Base-by-base conservation (phyloP, 1,284 basidiomycete genomes). In the Coriolopsis trogii region DNA sequence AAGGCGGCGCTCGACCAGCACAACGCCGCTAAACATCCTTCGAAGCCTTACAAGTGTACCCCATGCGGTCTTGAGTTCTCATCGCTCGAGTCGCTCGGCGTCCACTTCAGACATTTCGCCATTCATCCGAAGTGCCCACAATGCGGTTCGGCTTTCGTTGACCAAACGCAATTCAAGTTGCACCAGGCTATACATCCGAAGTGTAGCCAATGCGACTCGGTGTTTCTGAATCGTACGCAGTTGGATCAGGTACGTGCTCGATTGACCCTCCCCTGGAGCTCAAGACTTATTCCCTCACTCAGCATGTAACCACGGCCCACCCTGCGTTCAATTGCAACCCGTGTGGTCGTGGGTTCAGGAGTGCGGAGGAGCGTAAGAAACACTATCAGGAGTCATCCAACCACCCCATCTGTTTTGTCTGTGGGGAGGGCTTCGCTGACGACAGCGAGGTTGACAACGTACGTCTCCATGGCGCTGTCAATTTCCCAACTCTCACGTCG, bases 321-420 rank as follows among this genome's bases (percentile, higher is more conserved):
- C 37, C 44, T 8, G 44, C 9, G 12, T 39, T 48, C 24, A 45
- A 31, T 10, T 60, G 58, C 34, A 30, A 4, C 2, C 46, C 43
- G 9, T 60, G 58, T 20, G 44, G 33, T 12, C 41, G 49, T 7
- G 45, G 46, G 13, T 45, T 51, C 23, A 20, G 21, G 24, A 13
- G 12, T 23, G 43, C 18, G 7, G 30, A 33, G 4, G 52, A 52
- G 12, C 47, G 49, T 23, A 48, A 54, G 39, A 45, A 53, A 31
- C 61, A 63, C 36, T 63, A 41, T 40, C 43, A 34, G 0, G 50
- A 51, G 24, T 57, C 59, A 1, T 21, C 49, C 6, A 49, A n/a
- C 16, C 62, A 63, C n/a, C 58, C 56, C 1, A 28, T 24, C 3
- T 63, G 62, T 33, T 46, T 52, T 38, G 31, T 51, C 10, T 63